These are phyloP conservation scores for Hansenula lynferdii DNA, from an alignment of 1,139 yeast species.

Conservation along the genomic window DNA sequence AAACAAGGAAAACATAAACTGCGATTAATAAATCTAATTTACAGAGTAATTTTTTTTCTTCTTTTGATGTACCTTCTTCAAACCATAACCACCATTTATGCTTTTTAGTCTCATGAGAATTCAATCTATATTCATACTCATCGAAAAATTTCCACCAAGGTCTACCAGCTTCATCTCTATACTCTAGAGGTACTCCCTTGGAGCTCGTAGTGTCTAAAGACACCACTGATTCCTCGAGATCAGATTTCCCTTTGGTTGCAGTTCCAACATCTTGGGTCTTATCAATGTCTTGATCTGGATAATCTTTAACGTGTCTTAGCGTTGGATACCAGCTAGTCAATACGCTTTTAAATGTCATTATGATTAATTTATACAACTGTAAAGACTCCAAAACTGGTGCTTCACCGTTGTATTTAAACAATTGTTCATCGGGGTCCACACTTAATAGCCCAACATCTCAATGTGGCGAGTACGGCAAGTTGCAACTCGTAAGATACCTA, in stretches of 20 bases:
- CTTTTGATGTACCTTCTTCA: slow-evolving; percentile 50
- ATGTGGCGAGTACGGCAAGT: no score
- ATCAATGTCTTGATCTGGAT: background rate
- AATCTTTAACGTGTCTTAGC: background rate
- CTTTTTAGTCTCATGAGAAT: slow-evolving; percentile 48
- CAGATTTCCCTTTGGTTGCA: background rate
- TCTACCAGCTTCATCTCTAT: slow-evolving; percentile 48
- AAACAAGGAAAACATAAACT: slow-evolving; percentile 55
- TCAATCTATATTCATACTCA: slow-evolving; percentile 57
- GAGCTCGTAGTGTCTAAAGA: background rate
- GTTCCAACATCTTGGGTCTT: no score
- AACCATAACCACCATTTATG: slow-evolving; percentile 66
- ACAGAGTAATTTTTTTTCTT: slow-evolving; percentile 45
- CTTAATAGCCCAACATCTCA: no score
- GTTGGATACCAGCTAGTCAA: background rate
- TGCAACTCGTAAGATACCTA: no score
- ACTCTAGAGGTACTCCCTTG: slow-evolving; percentile 14
- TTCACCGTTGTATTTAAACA: no score
- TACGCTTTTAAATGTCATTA: background rate
- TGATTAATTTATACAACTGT: no score
- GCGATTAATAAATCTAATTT: slow-evolving; percentile 61
- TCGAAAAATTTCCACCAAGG: slow-evolving; percentile 62
- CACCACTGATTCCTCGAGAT: background rate
- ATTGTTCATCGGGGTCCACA: no score
- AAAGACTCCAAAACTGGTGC: no score